These are phyloP conservation scores for Drechslerella dactyloides DNA, from an alignment of 2,329 filamentous ascomycete genomes.

Conservation along the genomic window DNA sequence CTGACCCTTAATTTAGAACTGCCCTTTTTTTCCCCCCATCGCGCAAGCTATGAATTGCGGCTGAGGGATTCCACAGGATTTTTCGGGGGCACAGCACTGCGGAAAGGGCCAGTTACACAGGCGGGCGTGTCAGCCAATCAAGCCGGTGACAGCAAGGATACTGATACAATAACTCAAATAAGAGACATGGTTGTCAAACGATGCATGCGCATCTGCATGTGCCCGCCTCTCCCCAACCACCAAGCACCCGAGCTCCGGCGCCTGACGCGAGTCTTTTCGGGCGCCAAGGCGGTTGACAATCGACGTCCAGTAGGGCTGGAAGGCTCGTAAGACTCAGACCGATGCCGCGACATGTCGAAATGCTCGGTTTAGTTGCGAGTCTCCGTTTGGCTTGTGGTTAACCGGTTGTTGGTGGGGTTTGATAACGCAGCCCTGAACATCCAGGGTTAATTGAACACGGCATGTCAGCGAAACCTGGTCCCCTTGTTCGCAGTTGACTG, in stretches of 20 bases:
- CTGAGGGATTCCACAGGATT: conserved; percentile 43
- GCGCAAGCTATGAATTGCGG: conserved; percentile 40
- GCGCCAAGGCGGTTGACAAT: too few species aligned
- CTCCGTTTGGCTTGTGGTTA: not conserved
- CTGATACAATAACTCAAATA: conserved; percentile 45
- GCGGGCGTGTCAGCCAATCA: conserved; percentile 38
- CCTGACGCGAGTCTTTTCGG: too few species aligned
- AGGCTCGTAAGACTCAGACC: not conserved
- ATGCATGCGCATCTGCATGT: conserved; percentile 13
- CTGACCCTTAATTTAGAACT: conserved; percentile 50
- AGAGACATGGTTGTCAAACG: conserved; percentile 35
- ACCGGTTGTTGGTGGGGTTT: not conserved
- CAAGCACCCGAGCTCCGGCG: too few species aligned
- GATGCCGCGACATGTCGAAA: not conserved
- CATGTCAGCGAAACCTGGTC: not conserved
- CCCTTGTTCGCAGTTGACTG: not conserved
- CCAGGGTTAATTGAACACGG: not conserved
- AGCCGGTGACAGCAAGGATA: conserved; percentile 27
- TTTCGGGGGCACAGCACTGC: conserved; percentile 17
- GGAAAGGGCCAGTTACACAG: conserved; percentile 48
- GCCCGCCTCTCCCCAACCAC: not conserved
- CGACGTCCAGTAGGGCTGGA: not conserved
- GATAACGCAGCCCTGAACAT: not conserved
- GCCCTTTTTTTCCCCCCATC: conserved; percentile 5
- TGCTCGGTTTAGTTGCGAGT: not conserved